Conservation (phyloP, 805 yeast species). For the Candida nanaspora region DNA sequence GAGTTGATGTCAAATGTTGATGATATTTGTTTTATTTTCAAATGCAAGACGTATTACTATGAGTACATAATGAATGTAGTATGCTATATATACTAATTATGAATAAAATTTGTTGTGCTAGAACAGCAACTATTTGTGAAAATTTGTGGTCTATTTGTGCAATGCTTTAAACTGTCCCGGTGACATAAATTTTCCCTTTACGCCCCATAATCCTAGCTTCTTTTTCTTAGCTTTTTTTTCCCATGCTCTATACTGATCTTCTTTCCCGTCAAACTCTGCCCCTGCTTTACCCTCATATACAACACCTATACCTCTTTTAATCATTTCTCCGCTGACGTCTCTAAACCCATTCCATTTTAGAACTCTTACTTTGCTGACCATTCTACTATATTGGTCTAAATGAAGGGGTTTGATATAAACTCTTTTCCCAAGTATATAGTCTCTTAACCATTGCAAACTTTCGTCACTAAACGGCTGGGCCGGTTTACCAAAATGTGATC, state of each 20-base stretch:
- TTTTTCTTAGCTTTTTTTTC: conserved; percentile 54
- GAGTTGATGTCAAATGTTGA: conserved; percentile 74
- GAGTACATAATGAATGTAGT: no score
- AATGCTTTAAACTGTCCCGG: conserved; percentile 69
- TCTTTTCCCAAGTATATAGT: conserved; percentile 54
- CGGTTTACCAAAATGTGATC: conserved; percentile 89
- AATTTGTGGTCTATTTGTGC: conserved; percentile 1
- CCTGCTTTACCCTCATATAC: conserved; percentile 79
- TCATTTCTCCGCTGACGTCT: conserved; percentile 86
- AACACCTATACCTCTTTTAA: conserved; percentile 73
- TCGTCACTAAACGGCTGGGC: conserved; percentile 86
- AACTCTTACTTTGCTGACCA: conserved; percentile 69
- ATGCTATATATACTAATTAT: background rate
- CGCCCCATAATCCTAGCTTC: conserved; percentile 65
- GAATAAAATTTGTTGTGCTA: background rate
- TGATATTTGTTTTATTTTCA: background rate
- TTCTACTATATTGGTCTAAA: conserved; percentile 82
- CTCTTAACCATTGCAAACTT: conserved; percentile 70
- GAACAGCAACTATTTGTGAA: no score
- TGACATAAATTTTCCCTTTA: conserved; percentile 41
- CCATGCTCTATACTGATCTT: conserved; percentile 45
- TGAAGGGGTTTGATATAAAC: conserved; percentile 74
- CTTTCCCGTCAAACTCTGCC: conserved; percentile 82
- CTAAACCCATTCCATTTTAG: conserved; percentile 59
- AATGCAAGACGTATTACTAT: no score